Evolutionary conservation across 352 stramenopile species (phyloP).

Genomic region (Globisporangium solare): DNA sequence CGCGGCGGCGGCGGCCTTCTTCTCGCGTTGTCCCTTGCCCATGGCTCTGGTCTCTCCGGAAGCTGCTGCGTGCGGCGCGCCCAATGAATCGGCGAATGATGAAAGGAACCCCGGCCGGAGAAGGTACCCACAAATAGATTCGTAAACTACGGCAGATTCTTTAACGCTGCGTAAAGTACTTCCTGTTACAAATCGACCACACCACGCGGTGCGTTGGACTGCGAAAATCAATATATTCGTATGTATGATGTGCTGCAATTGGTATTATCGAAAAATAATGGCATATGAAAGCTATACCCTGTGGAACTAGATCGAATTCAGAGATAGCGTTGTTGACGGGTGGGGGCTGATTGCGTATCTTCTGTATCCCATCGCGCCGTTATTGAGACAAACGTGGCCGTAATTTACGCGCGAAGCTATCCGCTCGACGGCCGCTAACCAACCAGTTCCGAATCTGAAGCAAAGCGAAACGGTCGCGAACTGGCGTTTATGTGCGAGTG

Average conservation of each 20-base stretch:
- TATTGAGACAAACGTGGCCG: neutral
- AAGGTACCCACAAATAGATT: conserved; percentile 1
- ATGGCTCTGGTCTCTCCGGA: conserved; percentile 20
- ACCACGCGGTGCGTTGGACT: too few species aligned
- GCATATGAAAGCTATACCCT: too few species aligned
- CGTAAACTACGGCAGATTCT: neutral
- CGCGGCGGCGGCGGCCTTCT: conserved; percentile 49
- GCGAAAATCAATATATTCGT: too few species aligned
- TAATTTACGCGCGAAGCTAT: neutral
- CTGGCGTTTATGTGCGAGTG: neutral
- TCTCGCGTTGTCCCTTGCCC: conserved; percentile 67
- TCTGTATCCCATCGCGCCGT: too few species aligned
- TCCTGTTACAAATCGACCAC: neutral
- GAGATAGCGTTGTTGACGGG: too few species aligned
- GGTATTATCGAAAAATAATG: too few species aligned
- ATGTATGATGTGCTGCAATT: too few species aligned
- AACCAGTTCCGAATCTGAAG: conserved; percentile 1
- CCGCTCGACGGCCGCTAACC: neutral
- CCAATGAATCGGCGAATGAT: conserved; percentile 1
- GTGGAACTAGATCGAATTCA: too few species aligned
- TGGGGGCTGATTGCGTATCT: too few species aligned
- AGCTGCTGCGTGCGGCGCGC: neutral
- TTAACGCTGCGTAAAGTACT: neutral
- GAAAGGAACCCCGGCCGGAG: neutral
- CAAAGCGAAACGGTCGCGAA: neutral